phyloP scores from a whole-genome alignment of 805 yeast species.

The Tanozyma kutaoensis region DNA sequence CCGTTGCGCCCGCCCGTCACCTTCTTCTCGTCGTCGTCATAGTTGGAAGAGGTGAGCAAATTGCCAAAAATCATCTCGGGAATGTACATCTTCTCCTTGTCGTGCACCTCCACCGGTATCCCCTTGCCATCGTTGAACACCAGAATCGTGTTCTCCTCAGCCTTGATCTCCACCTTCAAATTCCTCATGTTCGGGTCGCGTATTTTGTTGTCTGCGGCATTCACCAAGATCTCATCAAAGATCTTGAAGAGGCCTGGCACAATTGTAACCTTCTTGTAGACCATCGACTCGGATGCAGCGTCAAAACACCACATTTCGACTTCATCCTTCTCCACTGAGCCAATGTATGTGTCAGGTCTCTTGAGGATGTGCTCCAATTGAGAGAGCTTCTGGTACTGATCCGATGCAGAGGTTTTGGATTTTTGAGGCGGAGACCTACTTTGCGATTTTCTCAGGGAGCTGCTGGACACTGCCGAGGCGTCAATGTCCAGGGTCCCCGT shows the following conservation, averaged over 20 bases:
- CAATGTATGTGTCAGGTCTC: constrained; percentile 96
- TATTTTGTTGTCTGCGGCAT: constrained; percentile 97
- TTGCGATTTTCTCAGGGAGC: no score
- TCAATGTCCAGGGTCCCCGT: no score
- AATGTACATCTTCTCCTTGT: constrained; percentile 81
- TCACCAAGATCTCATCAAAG: constrained; percentile 92
- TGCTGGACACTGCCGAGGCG: no score
- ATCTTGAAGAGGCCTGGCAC: constrained; percentile 96
- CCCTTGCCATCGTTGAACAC: constrained; percentile 92
- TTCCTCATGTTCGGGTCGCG: constrained; percentile 85
- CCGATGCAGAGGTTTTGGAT: constrained; percentile 33
- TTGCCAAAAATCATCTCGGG: constrained; percentile 97
- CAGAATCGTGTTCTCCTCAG: constrained; percentile 59
- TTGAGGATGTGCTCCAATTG: constrained; percentile 93
- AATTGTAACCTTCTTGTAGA: constrained; percentile 51
- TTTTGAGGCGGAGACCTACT: no score
- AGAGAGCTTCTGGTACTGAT: constrained; percentile 84
- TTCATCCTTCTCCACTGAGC: constrained; percentile 77
- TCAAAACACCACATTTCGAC: constrained; percentile 81
- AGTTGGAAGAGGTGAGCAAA: constrained; percentile 86
- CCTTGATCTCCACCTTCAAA: constrained; percentile 70
- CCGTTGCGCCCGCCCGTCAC: constrained; percentile 99
- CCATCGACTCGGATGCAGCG: constrained; percentile 25
- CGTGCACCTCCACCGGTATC: constrained; percentile 89
- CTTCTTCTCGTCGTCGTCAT: constrained; percentile 89